Percentiles rank a stretch among this genome's conserved stretches.
Conservation (phyloP, 2,329 filamentous ascomycete species). For the Penicillium sp. region DNA sequence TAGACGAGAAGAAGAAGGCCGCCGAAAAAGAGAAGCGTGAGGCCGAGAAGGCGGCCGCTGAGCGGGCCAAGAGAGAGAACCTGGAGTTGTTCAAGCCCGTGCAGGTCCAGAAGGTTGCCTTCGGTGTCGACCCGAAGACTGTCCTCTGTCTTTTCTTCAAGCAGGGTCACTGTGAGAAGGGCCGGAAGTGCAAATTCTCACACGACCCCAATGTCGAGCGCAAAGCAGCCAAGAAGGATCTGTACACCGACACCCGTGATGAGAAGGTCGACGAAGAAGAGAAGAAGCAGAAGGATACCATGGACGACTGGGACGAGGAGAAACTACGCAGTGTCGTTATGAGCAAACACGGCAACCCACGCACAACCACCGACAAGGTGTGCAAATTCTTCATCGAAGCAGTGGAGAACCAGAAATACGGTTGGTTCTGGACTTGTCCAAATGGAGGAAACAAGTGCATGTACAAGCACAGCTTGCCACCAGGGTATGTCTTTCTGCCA, state of each 20-base stretch:
- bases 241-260: conserved; percentile 82
- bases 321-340: conserved; percentile 87
- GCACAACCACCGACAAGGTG: conserved; percentile 94
- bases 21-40: conserved; percentile 66
- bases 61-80: conserved; percentile 76
- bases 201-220: conserved; percentile 87
- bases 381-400: conserved; percentile 98
- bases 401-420: conserved; percentile 97
- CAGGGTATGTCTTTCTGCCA: conserved; percentile 65
- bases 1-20: conserved; percentile 81
- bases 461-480: conserved; percentile 93
- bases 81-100: conserved; percentile 85
- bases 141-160: conserved; percentile 96
- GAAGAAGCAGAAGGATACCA: conserved; percentile 82
- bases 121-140: conserved; percentile 97
- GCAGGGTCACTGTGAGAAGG: conserved; percentile 96
- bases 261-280: conserved; percentile 66
- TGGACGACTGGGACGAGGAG: conserved; percentile 96
- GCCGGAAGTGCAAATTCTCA: conserved; percentile 95
- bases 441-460: conserved; percentile 98
- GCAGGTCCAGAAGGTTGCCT: conserved; percentile 95
- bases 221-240: conserved; percentile 85
- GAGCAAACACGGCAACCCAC: conserved; percentile 96
- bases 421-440: conserved; percentile 98
- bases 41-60: conserved; percentile 87